Conservation (phyloP, 2,329 filamentous ascomycete genomes). For the Hymenoscyphus fructigenus region DNA sequence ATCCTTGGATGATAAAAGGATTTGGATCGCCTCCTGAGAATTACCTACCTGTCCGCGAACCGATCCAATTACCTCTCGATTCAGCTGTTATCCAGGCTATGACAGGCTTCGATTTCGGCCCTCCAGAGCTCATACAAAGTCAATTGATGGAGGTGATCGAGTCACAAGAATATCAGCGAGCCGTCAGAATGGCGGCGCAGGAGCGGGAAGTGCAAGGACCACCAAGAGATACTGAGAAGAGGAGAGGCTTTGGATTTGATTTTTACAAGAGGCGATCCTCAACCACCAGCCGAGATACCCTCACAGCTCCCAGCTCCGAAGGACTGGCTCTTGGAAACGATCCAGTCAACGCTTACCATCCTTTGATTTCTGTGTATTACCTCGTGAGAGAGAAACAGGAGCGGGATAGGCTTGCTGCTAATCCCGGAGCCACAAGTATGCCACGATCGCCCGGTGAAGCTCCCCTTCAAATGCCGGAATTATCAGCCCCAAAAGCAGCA, state of each 20-base stretch:
- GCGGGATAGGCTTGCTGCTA: conserved; percentile 61
- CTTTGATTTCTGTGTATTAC: conserved; percentile 91
- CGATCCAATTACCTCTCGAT: conserved; percentile 82
- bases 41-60: conserved; percentile 78
- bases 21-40: conserved; percentile 87
- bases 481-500: conserved; percentile 78
- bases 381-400: conserved; percentile 94
- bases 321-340: conserved; percentile 79
- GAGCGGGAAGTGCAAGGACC: conserved; percentile 59
- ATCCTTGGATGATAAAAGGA: conserved; percentile 95
- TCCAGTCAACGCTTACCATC: conserved; percentile 89
- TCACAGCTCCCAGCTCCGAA: conserved; percentile 81
- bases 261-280: conserved; percentile 97
- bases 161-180: conserved; percentile 90
- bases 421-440: conserved; percentile 58
- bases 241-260: conserved; percentile 83
- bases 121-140: conserved; percentile 75
- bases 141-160: conserved; percentile 86
- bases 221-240: conserved; percentile 70
- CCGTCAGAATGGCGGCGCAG: conserved; percentile 67
- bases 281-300: conserved; percentile 80
- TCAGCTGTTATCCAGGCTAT: conserved; percentile 83
- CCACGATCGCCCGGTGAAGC: conserved; percentile 55
- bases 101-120: conserved; percentile 97
- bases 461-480: conserved; percentile 64